Evolutionary conservation across 192 early-diverging fungal genomes (phyloP).

Genomic region (Kappamyces sp.): DNA sequence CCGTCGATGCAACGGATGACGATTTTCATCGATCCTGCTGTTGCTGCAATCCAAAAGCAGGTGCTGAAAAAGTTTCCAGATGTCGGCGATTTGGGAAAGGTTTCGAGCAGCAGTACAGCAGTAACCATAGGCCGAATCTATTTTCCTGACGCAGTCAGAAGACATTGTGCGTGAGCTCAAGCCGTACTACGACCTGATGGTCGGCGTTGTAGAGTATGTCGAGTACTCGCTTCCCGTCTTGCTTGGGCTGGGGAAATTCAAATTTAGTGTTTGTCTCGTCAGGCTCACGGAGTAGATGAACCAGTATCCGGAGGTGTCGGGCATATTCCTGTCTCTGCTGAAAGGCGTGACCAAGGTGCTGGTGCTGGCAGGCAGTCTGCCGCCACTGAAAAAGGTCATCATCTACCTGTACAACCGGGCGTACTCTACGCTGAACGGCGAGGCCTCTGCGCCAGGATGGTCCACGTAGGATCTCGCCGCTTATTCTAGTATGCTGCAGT

Average conservation of each 20-base stretch:
- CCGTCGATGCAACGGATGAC: conserved; percentile 19
- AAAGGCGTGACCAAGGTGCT: conserved; percentile 18
- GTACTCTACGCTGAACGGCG: conserved; percentile 11
- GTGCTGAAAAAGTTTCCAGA: conserved; percentile 34
- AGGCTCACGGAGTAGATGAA: conserved; percentile 17
- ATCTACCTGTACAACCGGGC: conserved; percentile 21
- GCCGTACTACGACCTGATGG: conserved; percentile 23
- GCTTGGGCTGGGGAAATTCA: conserved; percentile 18
- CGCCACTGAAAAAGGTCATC: conserved; percentile 20
- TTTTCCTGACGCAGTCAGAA: neutral
- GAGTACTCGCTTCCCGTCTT: conserved; percentile 15
- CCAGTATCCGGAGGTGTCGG: conserved; percentile 24
- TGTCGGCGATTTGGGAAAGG: conserved; percentile 20
- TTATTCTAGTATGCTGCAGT: conserved; percentile 18
- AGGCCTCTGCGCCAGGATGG: conserved; percentile 3
- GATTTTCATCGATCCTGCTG: conserved; percentile 15
- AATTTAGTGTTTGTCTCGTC: conserved; percentile 15
- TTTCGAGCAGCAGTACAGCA: neutral
- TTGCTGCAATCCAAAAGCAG: conserved; percentile 21
- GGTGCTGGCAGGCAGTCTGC: conserved; percentile 9
- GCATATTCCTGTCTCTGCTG: conserved; percentile 21
- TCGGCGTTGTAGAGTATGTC: conserved; percentile 18
- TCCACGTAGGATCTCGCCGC: neutral
- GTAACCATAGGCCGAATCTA: neutral
- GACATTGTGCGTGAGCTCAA: conserved; percentile 18